These are phyloP conservation scores for fission yeast (Schizosaccharomyces pombe) DNA, from an alignment of 805 yeast species.

Conservation along the genomic window DNA sequence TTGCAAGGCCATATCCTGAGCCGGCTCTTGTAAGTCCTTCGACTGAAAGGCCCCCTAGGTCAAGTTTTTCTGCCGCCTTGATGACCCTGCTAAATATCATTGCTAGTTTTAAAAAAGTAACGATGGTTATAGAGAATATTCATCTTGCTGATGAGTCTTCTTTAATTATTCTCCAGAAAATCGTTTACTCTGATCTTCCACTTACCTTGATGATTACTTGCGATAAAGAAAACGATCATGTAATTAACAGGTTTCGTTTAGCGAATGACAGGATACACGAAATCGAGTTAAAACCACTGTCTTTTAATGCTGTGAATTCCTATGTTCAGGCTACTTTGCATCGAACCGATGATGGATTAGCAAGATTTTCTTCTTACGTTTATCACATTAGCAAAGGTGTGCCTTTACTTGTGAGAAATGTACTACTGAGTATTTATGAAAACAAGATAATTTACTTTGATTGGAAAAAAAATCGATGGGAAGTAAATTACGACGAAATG, in stretches of 20 bases:
- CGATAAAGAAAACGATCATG: not conserved
- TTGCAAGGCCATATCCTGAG: too few species aligned
- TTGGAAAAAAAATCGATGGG: not conserved
- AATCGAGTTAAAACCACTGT: not conserved
- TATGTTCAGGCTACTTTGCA: not conserved
- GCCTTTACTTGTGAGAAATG: not conserved
- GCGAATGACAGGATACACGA: not conserved
- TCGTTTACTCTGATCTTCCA: conserved; percentile 7
- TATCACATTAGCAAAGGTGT: not conserved
- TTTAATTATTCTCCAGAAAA: conserved; percentile 7
- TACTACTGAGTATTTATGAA: not conserved
- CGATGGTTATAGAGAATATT: conserved; percentile 8
- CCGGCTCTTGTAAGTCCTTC: too few species aligned
- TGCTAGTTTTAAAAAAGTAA: conserved; percentile 5
- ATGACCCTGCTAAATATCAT: not conserved
- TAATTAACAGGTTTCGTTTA: not conserved
- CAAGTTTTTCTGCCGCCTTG: not conserved
- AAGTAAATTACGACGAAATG: not conserved
- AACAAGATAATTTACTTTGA: not conserved
- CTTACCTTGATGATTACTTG: conserved; percentile 8
- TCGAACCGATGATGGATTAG: not conserved
- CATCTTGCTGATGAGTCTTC: conserved; percentile 10
- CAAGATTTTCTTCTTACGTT: not conserved
- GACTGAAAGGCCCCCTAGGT: too few species aligned
- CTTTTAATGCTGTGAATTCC: not conserved